Conservation (phyloP, 1,139 yeast species). For the Lodderomyces margitis region DNA sequence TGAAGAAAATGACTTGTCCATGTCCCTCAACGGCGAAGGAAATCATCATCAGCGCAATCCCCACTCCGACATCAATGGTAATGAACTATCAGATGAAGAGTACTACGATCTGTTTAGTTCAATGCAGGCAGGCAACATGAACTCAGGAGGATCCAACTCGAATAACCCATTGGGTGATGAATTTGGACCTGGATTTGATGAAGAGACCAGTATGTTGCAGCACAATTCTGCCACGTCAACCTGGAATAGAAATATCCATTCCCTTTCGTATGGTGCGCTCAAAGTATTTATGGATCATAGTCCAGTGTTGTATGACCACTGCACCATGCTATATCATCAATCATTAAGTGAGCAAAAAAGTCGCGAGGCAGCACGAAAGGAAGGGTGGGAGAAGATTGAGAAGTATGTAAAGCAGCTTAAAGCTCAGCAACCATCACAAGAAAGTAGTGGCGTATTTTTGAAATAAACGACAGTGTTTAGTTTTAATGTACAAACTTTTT, state of each 20-base stretch:
- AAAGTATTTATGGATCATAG: constrained; percentile 93
- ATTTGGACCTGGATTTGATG: constrained; percentile 28
- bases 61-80: constrained; percentile 16
- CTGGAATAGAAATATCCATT: constrained; percentile 93
- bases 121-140: constrained; percentile 24
- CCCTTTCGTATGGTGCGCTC: constrained; percentile 85
- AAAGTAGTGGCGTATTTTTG: constrained; percentile 8
- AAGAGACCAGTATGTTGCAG: constrained; percentile 30
- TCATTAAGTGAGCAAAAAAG: constrained; percentile 64
- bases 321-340: constrained; percentile 81
- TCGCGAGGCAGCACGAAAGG: constrained; percentile 60
- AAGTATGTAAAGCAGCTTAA: constrained; percentile 48
- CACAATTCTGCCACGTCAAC: constrained; percentile 50
- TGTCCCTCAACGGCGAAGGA: constrained; percentile 4
- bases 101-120: constrained; percentile 45
- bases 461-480: neutral
- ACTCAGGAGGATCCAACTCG: constrained; percentile 6
- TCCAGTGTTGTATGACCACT: constrained; percentile 87
- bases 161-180: constrained; percentile 20
- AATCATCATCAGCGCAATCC: constrained; percentile 3
- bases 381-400: constrained; percentile 76
- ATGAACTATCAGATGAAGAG: constrained; percentile 44
- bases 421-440: constrained; percentile 13
- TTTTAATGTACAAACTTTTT: neutral
- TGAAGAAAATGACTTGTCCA: constrained; percentile 3